These are phyloP conservation scores for Fusarium pseudonygamai DNA, from an alignment of 2,329 filamentous ascomycete genomes.

Conservation along the genomic window DNA sequence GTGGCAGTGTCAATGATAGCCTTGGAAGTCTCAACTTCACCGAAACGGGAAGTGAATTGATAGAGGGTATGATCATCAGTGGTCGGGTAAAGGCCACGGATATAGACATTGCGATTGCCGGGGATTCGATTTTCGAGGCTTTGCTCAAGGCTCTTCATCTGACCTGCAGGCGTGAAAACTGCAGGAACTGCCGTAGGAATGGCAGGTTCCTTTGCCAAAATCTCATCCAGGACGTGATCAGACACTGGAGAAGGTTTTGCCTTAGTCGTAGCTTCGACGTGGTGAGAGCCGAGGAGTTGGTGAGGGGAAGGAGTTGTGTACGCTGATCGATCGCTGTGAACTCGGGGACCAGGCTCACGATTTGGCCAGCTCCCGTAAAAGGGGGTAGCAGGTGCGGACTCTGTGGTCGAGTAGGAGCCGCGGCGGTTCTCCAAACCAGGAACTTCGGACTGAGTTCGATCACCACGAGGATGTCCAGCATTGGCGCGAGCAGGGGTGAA, in stretches of 20 bases:
- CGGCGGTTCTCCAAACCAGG: slow-evolving; percentile 72
- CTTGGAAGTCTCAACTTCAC: slow-evolving; percentile 95
- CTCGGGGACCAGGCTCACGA: slow-evolving; percentile 67
- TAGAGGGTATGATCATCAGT: slow-evolving; percentile 92
- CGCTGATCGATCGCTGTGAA: slow-evolving; percentile 69
- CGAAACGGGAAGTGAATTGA: slow-evolving; percentile 86
- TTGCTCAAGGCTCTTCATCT: slow-evolving; percentile 89
- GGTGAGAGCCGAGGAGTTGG: slow-evolving; percentile 57
- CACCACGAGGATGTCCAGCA: slow-evolving; percentile 56
- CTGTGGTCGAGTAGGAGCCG: slow-evolving; percentile 73
- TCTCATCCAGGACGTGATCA: slow-evolving; percentile 67
- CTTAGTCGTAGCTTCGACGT: slow-evolving; percentile 56
- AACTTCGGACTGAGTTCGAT: slow-evolving; percentile 62
- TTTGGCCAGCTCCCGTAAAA: slow-evolving; percentile 65
- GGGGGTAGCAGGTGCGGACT: slow-evolving; percentile 72
- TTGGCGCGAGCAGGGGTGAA: slow-evolving; percentile 63
- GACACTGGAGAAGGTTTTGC: slow-evolving; percentile 49
- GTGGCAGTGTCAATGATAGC: slow-evolving; percentile 96
- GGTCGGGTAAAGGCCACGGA: slow-evolving; percentile 92
- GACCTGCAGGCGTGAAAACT: slow-evolving; percentile 84
- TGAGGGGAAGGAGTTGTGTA: slow-evolving; percentile 75
- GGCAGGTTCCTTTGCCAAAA: slow-evolving; percentile 78
- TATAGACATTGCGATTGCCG: slow-evolving; percentile 98
- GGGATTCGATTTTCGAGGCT: slow-evolving; percentile 91
- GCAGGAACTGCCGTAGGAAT: slow-evolving; percentile 92